Conservation (phyloP, 768 basidiomycete genomes). For the Lepiota brunneoincarnata region DNA sequence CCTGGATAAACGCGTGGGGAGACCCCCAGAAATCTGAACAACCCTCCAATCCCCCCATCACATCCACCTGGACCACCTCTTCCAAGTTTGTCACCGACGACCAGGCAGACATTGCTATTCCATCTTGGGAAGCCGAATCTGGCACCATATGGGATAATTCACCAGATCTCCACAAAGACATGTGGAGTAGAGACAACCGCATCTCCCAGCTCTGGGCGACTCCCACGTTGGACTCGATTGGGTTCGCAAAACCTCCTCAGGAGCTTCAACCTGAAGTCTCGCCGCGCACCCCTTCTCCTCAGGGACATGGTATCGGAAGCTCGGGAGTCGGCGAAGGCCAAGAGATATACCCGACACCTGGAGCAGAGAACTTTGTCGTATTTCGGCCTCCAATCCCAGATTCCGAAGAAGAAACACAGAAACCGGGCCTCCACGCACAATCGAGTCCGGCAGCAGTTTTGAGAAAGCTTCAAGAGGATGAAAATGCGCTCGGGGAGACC, state of each 20-base stretch:
- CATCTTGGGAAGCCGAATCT: constrained; percentile 12
- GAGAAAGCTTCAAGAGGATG: not conserved
- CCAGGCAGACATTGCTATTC: constrained; percentile 4
- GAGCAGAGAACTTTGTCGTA: not conserved
- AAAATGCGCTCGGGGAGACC: not conserved
- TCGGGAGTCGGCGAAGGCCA: not conserved
- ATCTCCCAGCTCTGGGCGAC: not conserved
- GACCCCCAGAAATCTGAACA: constrained; percentile 36
- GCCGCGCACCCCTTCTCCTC: not conserved
- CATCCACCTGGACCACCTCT: constrained; percentile 21
- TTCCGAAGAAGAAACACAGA: not conserved
- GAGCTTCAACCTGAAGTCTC: not conserved
- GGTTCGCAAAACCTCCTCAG: constrained; percentile 5
- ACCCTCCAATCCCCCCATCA: constrained; percentile 3
- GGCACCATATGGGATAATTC: constrained; percentile 10
- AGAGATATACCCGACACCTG: not conserved
- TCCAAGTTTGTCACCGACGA: constrained; percentile 9
- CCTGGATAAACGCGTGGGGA: constrained; percentile 73
- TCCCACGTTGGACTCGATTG: constrained; percentile 7
- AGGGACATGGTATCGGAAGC: not conserved
- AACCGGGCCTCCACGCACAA: too few relatives aligned
- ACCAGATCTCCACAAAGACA: constrained; percentile 5
- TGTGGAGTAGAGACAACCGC: constrained; percentile 10
- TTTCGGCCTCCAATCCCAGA: not conserved
- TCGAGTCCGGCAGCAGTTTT: not conserved